phyloP scores from a whole-genome alignment of 2,329 filamentous ascomycete species.

The Lachnellula suecica region DNA sequence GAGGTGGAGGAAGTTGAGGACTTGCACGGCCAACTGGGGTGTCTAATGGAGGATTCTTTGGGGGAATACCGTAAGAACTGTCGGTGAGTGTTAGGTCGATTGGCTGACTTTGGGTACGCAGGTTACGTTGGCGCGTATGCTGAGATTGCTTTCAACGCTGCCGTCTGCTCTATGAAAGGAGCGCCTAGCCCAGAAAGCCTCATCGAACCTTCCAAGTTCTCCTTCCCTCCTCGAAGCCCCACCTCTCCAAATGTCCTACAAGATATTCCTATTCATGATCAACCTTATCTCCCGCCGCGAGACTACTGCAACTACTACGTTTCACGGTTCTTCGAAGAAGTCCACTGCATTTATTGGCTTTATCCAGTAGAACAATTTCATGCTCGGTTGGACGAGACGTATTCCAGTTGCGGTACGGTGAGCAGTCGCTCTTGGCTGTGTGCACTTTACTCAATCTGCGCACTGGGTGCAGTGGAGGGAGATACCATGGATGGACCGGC shows the following conservation, averaged over 20 bases:
- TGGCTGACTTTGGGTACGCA: neutral
- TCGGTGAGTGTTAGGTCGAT: neutral
- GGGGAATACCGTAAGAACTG: slow-evolving; percentile 19
- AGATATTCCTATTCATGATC: slow-evolving; percentile 3
- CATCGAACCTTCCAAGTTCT: slow-evolving; percentile 17
- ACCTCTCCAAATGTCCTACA: neutral
- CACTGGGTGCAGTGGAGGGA: slow-evolving; percentile 14
- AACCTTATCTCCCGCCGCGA: slow-evolving; percentile 17
- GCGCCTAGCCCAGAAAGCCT: slow-evolving; percentile 18
- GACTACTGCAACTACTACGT: slow-evolving; percentile 19
- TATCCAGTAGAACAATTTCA: slow-evolving; percentile 20
- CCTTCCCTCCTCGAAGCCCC: slow-evolving; percentile 18
- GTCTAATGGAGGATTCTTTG: slow-evolving; percentile 20
- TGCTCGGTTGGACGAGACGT: slow-evolving; percentile 17
- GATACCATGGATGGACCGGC: neutral
- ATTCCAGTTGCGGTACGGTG: slow-evolving; percentile 7
- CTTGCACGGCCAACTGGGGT: slow-evolving; percentile 19
- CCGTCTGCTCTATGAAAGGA: slow-evolving; percentile 20
- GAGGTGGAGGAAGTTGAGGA: slow-evolving; percentile 17
- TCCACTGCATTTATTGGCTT: slow-evolving; percentile 22
- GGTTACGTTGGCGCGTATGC: slow-evolving; percentile 21
- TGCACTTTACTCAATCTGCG: slow-evolving; percentile 19
- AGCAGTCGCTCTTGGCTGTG: slow-evolving; percentile 20
- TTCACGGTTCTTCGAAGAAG: slow-evolving; percentile 18
- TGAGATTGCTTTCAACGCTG: slow-evolving; percentile 23